phyloP scores from a whole-genome alignment of 139 green algal species.

The Eudorina sp. region DNA sequence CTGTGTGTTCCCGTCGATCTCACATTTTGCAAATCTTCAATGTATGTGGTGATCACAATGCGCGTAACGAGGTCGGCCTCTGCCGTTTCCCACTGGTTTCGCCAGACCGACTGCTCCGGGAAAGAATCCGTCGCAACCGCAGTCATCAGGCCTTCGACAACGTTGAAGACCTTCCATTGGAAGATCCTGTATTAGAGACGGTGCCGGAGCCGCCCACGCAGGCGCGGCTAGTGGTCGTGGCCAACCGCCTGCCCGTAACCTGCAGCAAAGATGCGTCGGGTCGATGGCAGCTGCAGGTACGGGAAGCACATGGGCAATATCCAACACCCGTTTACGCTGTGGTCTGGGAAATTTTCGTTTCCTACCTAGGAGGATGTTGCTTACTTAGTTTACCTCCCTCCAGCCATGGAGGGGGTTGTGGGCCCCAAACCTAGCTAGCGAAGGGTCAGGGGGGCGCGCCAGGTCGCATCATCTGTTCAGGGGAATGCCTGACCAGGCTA shows the following conservation, averaged over 20 bases:
- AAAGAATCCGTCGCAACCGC: constrained; percentile 84
- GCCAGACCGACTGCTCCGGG: constrained; percentile 85
- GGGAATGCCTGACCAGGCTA: no score
- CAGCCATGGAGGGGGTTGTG: no score
- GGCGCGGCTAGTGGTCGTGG: constrained; percentile 93
- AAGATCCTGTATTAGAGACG: constrained; percentile 46
- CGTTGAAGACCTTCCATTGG: constrained; percentile 52
- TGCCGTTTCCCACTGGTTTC: background rate
- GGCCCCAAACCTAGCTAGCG: no score
- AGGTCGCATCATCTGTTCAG: no score
- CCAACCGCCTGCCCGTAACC: constrained; percentile 95
- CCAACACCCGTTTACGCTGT: no score
- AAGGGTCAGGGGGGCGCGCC: no score
- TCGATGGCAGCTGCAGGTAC: constrained; percentile 87
- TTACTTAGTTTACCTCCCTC: no score
- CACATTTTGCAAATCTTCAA: background rate
- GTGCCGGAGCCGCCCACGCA: constrained; percentile 1
- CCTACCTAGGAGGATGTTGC: no score
- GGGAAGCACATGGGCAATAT: no score
- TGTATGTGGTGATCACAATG: background rate
- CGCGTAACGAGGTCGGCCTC: no score
- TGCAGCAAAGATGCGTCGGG: constrained; percentile 80
- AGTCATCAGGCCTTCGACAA: constrained; percentile 72
- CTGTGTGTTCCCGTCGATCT: background rate
- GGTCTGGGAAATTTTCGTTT: no score